A percentile compares a stretch with the other conserved stretches of the same genome.
Evolutionary conservation across 2,329 filamentous ascomycete species (phyloP).

Genomic region (Colletotrichum sp.): DNA sequence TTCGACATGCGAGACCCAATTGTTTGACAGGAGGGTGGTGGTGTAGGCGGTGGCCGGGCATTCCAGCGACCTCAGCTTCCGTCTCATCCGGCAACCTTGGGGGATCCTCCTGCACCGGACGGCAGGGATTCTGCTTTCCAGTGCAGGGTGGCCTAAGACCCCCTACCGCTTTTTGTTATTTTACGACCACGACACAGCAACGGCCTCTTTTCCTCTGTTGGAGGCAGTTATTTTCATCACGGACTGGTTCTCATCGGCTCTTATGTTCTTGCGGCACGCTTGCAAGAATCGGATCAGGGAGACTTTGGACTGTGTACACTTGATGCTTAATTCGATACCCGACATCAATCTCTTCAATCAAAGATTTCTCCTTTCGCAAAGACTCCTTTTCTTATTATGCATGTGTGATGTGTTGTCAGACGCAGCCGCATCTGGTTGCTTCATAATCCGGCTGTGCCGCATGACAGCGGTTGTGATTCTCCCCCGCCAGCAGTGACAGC

Average conservation of each 20-base stretch:
- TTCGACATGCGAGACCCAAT: not conserved
- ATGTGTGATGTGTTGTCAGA: not conserved
- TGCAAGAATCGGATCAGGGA: not conserved
- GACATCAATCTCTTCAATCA: constrained; percentile 18
- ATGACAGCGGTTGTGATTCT: not conserved
- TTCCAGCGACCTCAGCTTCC: constrained; percentile 8
- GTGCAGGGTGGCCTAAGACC: not conserved
- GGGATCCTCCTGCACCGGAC: not conserved
- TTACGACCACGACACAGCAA: constrained; percentile 14
- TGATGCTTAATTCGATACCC: constrained; percentile 22
- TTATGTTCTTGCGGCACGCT: not conserved
- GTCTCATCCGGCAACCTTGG: constrained; percentile 1
- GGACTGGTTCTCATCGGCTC: not conserved
- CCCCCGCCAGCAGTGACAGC: not conserved
- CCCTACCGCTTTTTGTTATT: not conserved
- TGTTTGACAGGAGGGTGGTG: not conserved
- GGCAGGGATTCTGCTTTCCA: not conserved
- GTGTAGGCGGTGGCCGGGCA: not conserved
- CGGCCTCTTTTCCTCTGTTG: constrained; percentile 14
- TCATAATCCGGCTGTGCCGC: not conserved
- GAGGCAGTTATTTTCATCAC: not conserved
- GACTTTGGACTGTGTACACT: constrained; percentile 5
- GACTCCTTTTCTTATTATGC: not conserved
- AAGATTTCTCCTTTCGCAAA: not conserved
- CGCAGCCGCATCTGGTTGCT: not conserved